Evolutionary conservation across 768 basidiomycete species (phyloP).

Genomic region (Lactifluus echinatus): DNA sequence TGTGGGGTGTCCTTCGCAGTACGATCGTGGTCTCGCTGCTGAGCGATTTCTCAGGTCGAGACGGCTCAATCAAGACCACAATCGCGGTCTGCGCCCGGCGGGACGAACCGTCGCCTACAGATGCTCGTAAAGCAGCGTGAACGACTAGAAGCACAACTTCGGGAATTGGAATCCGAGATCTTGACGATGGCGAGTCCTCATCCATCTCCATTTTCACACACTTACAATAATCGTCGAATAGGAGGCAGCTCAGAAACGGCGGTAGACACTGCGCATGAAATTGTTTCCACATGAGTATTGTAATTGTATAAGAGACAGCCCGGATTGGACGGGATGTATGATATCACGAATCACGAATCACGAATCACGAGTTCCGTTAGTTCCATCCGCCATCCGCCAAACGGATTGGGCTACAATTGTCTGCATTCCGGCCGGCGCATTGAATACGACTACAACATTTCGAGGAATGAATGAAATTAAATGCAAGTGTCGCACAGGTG

Average conservation of each 20-base stretch:
- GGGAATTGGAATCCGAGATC: conserved; percentile 53
- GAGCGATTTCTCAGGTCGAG: conserved; percentile 36
- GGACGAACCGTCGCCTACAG: conserved; percentile 52
- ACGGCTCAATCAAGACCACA: conserved; percentile 37
- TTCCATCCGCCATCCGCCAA: background rate
- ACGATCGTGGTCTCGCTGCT: background rate
- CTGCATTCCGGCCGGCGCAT: background rate
- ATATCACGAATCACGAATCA: no score
- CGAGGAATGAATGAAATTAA: no score
- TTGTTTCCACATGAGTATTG: background rate
- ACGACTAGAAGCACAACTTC: conserved; percentile 55
- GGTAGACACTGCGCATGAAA: background rate
- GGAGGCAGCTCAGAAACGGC: conserved; percentile 20
- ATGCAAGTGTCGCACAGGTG: no score
- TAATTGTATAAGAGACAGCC: background rate
- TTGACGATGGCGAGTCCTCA: conserved; percentile 38
- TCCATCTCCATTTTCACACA: background rate
- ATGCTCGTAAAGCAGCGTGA: conserved; percentile 58
- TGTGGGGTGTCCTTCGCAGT: conserved; percentile 23
- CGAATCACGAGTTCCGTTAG: background rate
- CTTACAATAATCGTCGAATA: background rate
- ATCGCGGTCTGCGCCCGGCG: conserved; percentile 36
- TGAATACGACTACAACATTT: background rate
- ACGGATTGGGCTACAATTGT: background rate
- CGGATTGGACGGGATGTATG: no score